A percentile compares a stretch with the other conserved stretches of the same genome.
phyloP scores from a whole-genome alignment of 2,329 filamentous ascomycete species.

The Colletotrichum tamarilloi region DNA sequence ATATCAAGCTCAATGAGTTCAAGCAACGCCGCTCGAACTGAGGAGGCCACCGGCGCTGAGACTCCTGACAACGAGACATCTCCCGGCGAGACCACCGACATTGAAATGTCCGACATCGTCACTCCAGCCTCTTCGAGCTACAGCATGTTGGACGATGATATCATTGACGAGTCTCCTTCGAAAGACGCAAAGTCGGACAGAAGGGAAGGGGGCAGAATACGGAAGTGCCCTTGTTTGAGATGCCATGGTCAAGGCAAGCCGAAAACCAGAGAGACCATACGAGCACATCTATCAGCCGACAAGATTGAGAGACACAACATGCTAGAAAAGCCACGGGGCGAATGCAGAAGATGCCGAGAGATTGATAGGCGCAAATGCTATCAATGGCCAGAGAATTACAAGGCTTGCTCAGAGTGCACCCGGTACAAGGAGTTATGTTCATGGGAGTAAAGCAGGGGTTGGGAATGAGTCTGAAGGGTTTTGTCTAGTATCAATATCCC shows the following conservation, averaged over 20 bases:
- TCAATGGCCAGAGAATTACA: background rate
- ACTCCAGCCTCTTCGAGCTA: background rate
- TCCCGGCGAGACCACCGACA: background rate
- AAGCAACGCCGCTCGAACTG: background rate
- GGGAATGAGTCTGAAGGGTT: background rate
- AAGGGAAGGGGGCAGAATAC: background rate
- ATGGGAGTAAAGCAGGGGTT: background rate
- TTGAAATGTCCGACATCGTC: background rate
- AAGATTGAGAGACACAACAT: too few relatives aligned
- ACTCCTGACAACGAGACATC: background rate
- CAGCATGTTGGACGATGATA: background rate
- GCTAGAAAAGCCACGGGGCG: too few relatives aligned
- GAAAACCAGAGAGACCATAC: background rate
- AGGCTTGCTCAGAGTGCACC: background rate
- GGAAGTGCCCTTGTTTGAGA: background rate
- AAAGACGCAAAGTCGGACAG: background rate
- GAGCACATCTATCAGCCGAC: background rate
- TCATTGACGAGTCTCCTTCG: background rate
- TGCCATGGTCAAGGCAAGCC: background rate
- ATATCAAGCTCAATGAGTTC: background rate
- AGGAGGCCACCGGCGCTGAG: background rate
- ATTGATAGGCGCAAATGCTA: background rate
- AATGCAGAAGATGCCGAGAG: background rate
- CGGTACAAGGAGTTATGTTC: background rate
- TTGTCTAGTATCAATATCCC: background rate